Evolutionary conservation across 176 grass and related monocot genomes (phyloP), one percentile per base, ranked within the genome.

Genomic region (Hordeum marinum): DNA sequence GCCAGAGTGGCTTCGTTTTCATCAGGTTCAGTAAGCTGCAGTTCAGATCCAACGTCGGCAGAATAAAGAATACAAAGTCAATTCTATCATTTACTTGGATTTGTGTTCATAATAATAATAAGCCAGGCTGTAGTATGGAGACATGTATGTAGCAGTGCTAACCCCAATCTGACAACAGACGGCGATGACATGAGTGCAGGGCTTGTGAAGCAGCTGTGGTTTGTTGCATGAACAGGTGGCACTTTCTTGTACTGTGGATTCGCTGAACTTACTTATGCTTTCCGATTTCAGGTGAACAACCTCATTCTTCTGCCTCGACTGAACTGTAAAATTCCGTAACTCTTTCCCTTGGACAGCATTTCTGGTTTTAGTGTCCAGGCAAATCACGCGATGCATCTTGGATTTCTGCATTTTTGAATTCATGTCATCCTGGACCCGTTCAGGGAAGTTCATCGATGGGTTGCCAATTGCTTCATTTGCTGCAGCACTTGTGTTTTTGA

Each of bases 161-260:
- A 78, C 74, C 55, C 74, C 83, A 85, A 78, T 69, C 46, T 78
- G 5, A 31, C 32, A 77, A 66, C 83, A 85, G 34, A 78, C 48
- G 1, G 83, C 63, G 2, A 85, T 59, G 48, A 69, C 83, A 85
- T 78, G 82, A 39, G 72, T 76, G 21, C 82, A 84, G 29, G 72
- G 59, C 59, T 9, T 76, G 41, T 36, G 59, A 54, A 65, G 42
- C 21, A 64, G 8, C 60, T 76, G 46, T 1, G 46, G 59, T 29
- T 39, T 84, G 46, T 69, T 85, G 35, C 63, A 85, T 23, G 83
- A 78, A 43, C 83, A 85, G 10, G 11, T 29, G 18, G 48, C 46
- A 18, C 7, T 59, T 84, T 77, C 25, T 55, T 17, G 43, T 31
- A 31, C 17, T 75, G 13, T 52, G 72, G 72, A 75, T 20, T 25